Conservation (phyloP, 2,329 filamentous ascomycete species). For the Pseudophaeomoniella oleicola region DNA sequence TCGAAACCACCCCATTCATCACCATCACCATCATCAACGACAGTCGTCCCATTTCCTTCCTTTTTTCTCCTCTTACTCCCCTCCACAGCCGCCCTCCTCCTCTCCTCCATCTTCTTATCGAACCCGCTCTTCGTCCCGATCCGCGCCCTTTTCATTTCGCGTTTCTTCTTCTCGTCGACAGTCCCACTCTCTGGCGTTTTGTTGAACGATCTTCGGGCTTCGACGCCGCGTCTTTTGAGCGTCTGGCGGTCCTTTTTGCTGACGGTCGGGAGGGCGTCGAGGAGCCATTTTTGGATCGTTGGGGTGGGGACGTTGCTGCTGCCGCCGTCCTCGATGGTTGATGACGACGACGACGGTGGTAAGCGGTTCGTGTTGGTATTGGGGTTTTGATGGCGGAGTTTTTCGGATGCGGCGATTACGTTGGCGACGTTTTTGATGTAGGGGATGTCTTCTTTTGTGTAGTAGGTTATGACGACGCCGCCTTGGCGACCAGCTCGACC, state of each 20-base stretch:
- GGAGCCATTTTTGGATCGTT: conserved; percentile 67
- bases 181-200: conserved; percentile 21
- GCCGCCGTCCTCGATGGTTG: conserved; percentile 1
- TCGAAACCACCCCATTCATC: conserved; percentile 21
- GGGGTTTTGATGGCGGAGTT: conserved; percentile 34
- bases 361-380: not conserved
- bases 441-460: conserved; percentile 87
- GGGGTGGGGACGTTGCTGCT: conserved; percentile 30
- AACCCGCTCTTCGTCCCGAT: conserved; percentile 53
- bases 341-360: no score
- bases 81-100: conserved; percentile 27
- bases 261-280: conserved; percentile 72
- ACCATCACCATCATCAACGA: conserved; percentile 20
- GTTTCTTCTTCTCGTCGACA: conserved; percentile 35
- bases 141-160: conserved; percentile 38
- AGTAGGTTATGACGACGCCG: conserved; percentile 83
- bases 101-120: conserved; percentile 30
- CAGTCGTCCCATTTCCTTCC: conserved; percentile 8
- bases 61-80: conserved; percentile 23
- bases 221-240: conserved; percentile 68
- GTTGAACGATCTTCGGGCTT: conserved; percentile 42
- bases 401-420: conserved; percentile 73
- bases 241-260: conserved; percentile 72
- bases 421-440: conserved; percentile 86
- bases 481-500: conserved; percentile 77